Evolutionary conservation across 768 basidiomycete species (phyloP), one percentile per base, ranked within the genome.

Genomic region (Hortiboletus flavorubellus): DNA sequence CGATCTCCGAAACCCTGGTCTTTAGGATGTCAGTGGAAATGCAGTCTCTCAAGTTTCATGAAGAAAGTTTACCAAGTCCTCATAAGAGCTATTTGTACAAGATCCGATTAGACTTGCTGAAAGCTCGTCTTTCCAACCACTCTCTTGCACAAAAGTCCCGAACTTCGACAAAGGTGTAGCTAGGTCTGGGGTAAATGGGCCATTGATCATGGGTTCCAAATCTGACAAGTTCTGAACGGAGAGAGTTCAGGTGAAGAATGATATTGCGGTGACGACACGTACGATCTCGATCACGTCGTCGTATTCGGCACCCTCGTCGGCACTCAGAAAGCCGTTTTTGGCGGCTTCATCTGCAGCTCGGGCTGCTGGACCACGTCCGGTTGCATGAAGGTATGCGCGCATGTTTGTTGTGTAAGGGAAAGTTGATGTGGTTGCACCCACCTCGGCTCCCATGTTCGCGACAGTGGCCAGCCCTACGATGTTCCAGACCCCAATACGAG

Each of bases 71-170:
- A 91, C 91, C 92, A 94, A 87, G 67, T 94, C 92, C 69, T 96
- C 92, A 68, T 98, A 99, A 6, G 94, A 97, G 55, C 94, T 97
- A 71, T 99, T 99, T 31, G 97, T 99, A 72, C 97, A 99, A n/a
- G 93, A 97, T 23, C 97, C 97, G 65, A 99, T 99, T 29, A 99
- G 79, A 47, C 80, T 84, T 23, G 94, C 96, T 11, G 93, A 89
- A 49, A 98, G 76, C 69, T 92, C 88, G 65, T 94, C 91, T 70
- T 93, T 93, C 93, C 95, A 98, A 11, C 89, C 89, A 70, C 93
- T 89, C 59, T 87, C 83, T 68, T 84, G 76, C 18, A 98, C 78
- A 68, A 96, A 86, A 5, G 77, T 65, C 31, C 83, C 86, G 67
- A 99, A 98, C 64, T 87, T 85, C 14, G 95, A 97, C 14, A 99